Percentiles rank a stretch among this genome's conserved stretches.
phyloP scores from a whole-genome alignment of 2,329 filamentous ascomycete genomes.

The Ascochyta koolunga region DNA sequence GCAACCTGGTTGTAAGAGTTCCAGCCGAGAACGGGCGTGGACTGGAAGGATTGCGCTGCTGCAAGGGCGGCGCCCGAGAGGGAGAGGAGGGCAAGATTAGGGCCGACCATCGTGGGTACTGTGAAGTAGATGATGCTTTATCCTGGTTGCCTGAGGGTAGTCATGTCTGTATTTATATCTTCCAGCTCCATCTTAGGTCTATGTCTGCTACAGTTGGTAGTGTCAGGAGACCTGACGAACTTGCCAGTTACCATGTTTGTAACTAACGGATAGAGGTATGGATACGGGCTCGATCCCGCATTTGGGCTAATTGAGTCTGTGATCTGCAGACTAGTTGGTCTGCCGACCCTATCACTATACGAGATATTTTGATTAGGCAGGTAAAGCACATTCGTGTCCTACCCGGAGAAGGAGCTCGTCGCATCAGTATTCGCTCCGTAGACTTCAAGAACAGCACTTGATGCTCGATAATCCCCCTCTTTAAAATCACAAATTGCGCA shows the following conservation, averaged over 20 bases:
- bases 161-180: background rate
- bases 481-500: too few relatives aligned
- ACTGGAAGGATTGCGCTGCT: conserved; percentile 23
- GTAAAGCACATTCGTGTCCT: background rate
- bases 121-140: background rate
- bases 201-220: background rate
- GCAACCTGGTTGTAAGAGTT: conserved; percentile 28
- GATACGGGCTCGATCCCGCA: background rate
- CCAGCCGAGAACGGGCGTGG: conserved; percentile 27
- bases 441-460: too few relatives aligned
- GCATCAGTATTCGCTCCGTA: too few relatives aligned
- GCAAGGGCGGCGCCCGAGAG: conserved; percentile 17
- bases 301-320: background rate
- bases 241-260: background rate
- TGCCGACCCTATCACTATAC: background rate
- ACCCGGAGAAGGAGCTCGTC: background rate
- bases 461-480: too few relatives aligned
- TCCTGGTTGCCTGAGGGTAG: background rate
- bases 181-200: background rate
- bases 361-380: background rate
- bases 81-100: conserved; percentile 23
- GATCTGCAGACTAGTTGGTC: background rate
- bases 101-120: conserved; percentile 29
- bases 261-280: background rate
- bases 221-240: background rate